phyloP scores from a whole-genome alignment of 2,329 filamentous ascomycete genomes.

The Fusarium nodosum region DNA sequence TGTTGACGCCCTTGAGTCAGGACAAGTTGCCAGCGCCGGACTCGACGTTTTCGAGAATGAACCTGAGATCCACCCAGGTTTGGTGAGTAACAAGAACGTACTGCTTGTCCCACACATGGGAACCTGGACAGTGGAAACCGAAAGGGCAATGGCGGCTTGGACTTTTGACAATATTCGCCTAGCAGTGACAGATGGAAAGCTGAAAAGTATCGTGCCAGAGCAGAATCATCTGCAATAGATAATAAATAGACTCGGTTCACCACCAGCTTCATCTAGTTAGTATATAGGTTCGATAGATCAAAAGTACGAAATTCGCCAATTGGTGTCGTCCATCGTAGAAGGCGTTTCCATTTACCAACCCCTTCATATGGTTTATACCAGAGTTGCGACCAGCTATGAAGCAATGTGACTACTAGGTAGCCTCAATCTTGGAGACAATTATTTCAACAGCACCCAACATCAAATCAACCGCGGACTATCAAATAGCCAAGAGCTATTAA shows the following conservation, averaged over 20 bases:
- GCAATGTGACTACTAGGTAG: neutral
- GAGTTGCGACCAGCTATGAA: neutral
- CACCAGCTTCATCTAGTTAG: neutral
- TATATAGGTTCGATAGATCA: neutral
- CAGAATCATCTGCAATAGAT: constrained; percentile 61
- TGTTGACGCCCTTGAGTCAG: constrained; percentile 77
- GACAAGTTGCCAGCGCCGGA: constrained; percentile 77
- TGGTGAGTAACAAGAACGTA: constrained; percentile 77
- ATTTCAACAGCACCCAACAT: neutral
- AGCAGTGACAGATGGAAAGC: constrained; percentile 71
- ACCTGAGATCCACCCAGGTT: constrained; percentile 79
- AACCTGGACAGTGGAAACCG: constrained; percentile 79
- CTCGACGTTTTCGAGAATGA: constrained; percentile 89
- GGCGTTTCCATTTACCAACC: no score
- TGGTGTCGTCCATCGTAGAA: neutral
- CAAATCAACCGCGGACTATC: neutral
- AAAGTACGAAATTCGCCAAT: no score
- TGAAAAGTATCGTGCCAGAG: constrained; percentile 80
- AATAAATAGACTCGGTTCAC: constrained; percentile 8
- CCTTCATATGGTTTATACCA: neutral
- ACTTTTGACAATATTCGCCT: constrained; percentile 76
- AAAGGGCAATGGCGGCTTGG: constrained; percentile 80
- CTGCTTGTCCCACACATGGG: constrained; percentile 89
- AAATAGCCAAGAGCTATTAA: neutral
- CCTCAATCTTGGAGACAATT: neutral